Base-by-base conservation (phyloP, 106 monocot genomes). In the Phalaenopsis equestris region DNA sequence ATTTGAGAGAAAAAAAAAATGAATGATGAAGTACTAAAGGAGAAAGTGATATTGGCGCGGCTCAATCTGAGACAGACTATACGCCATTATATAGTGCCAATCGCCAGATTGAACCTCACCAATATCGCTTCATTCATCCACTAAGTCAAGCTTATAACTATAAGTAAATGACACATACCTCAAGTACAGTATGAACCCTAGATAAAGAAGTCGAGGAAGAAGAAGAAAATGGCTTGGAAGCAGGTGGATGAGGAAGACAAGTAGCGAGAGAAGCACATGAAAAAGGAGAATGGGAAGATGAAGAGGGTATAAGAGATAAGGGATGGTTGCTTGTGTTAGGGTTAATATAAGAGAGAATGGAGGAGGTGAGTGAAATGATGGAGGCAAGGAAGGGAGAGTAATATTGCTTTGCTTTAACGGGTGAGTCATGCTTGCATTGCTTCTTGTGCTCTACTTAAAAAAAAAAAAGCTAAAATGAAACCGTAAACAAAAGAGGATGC, bases 21-120 rank as follows among this genome's bases (percentile, higher is more conserved):
- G 52, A 3, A 61, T 61, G 61, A 18, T n/a, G n/a, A 21, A 61
- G 6, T 45, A 30, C 17, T 57, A 19, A 57, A 9, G 67, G 30
- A 67, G 68, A 38, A 88, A 91, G 91, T 87, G 96, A 97, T 97
- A 94, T 97, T 97, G 96, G 96, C 93, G 93, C 93, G 96, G 96
- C 93, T 97, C 96, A 97, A 97, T 94, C 96, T 24, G 86, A 97
- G 90, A 89, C 80, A 42, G 83, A 8, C 77, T 77, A 30, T 90
- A 90, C 90, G 17, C 17, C 12, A 6, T 38, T 64, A 41, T 16
- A 86, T 87, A 96, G 87, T 89, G 36, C 80, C 81, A 41, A 79
- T 87, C 90, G 80, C 89, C 75, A 78, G 96, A 96, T 96, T 96
- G 93, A 96, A 91, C 96, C 96, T 88, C 93, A 91, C 93, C 96